Base-by-base conservation (phyloP, 1,284 basidiomycete species). In the Malassezia sympodialis region DNA sequence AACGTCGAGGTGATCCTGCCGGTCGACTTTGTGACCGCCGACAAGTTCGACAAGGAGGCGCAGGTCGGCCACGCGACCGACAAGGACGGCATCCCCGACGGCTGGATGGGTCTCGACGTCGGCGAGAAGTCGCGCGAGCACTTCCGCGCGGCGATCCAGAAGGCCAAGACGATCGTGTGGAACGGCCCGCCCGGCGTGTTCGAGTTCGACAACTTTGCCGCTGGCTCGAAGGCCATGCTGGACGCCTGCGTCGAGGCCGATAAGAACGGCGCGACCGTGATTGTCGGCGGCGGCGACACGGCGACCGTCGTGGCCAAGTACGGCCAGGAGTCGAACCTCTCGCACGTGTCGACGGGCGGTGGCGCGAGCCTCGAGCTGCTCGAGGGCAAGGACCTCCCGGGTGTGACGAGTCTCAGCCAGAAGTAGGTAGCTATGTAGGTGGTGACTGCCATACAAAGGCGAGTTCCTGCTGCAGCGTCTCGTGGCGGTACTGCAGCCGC, bases 131-230 rank as follows among this genome's bases (percentile, higher is more conserved):
- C 85, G 63, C 83, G 83, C 51, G 80, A 88, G 71, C 78, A 88
- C 59, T 98, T 87, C 80, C 80, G 79, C 49, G 73, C 84, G 67
- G 84, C 90, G 23, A 90, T 96, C 58, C 76, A 85, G 53, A 84
- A 87, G 72, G 81, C 90, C 61, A 96, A 91, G 82, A 98, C 94
- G 44, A 91, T 98, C 76, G 84, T 98, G 58, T 98, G 93, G 91
- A 98, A 98, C 76, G 93, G 72, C 24, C 91, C 93, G 37, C 87
- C 93, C 42, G 93, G 93, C 70, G 93, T 98, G 30, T 98, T 98
- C 76, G 93, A 98, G 78, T 94, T 96, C 80, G 82, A 86, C 48
- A 84, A 84, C 44, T 98, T 96, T 69, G 86, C 90, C 8, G 79
- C 79, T 40, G 93, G 91, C 43, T 94, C 90, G 17, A 83, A 84